Base-by-base conservation (phyloP, 441 rosid species). In the Heliophila coronopifolia region DNA sequence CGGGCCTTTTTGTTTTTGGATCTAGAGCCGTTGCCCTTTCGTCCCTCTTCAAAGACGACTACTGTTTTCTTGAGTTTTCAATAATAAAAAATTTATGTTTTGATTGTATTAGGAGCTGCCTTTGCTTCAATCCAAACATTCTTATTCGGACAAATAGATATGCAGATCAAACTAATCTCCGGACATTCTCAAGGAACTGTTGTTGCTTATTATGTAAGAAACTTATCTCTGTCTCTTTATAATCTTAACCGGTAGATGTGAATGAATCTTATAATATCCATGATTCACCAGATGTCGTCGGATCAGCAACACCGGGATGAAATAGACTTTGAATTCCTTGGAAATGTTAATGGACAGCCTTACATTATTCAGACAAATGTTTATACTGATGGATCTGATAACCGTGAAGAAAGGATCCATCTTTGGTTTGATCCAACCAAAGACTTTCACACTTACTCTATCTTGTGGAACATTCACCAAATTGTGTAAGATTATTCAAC, bases 381-480 rank as follows among this genome's bases (percentile, higher is more conserved):
- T 10, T 89, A 32, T 33, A 77, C 78, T 0, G 74, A 83, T 47
- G 97, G 93, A 33, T 40, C 65, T 31, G 93, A 74, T 63, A 55
- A 83, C 44, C 79, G 93, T 1, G 97, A 85, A 34, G 86, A 84
- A 67, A 81, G 97, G 63, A 68, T 83, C 41, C 65, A 59, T 66
- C 78, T 85, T 9, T 88, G 97, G 97, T 88, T 88, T 39, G 94
- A 88, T 59, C 93, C 97, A 10, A 79, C 93, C 0, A 63, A 54
- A 0, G 73, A 77, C 10, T 88, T 82, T 65, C 96, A 88, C 50
- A 84, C 67, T 3, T 88, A 88, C 51, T 72, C 97, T 12, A 32
- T 88, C 22, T 36, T 83, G 11, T 88, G 97, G 97, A 88, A 88
- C 66, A 70, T 77, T 68, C 61, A 88, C 67, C 94, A 88, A 48